Base-by-base conservation (phyloP, 805 yeast genomes). In the Zygotorulaspora danielsina region DNA sequence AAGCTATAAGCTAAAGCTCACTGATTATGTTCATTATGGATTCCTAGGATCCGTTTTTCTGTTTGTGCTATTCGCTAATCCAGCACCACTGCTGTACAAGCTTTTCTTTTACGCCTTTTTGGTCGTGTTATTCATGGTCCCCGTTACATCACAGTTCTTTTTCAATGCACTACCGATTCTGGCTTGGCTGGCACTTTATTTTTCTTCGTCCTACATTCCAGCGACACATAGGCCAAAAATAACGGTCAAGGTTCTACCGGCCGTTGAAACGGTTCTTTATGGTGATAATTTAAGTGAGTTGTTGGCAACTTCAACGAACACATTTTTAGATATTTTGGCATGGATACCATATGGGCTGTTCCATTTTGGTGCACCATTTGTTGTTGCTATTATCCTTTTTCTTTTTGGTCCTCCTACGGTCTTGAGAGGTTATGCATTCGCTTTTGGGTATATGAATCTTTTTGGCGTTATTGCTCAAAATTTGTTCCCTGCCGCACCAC, bases 301-400 rank as follows among this genome's bases (percentile, higher is more conserved):
- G 17, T 71, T 88, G 53, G 93, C 96, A 1, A 76, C 89, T 5
- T 70, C 79, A 11, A 79, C 83, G 12, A 75, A 71, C 45, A 61
- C 82, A 2, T 51, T 78, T 5, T 66, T 85, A 39, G 97, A 89
- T 58, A 69, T 89, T n/a, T 52, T 86, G 35, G 96, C 97, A 3
- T 89, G 96, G 96, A 64, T 90, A 27, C 97, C 98, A 1, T 90
- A 90, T 59, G 98, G 98, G 2, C 59, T 93, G 10, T 70, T 85
- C 42, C 98, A 90, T 66, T 90, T 85, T 55, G 78, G 84, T n/a
- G 75, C 86, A 10, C 97, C 98, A 3, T 87, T 89, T 57, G 76
- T 90, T 4, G 84, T 85, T 28, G 90, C 97, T 0, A 76, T 70
- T 2, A 57, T 88, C 36, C 64, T 86, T 34, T 90, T 87, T 54